Evolutionary conservation across 176 grass and related monocot species (phyloP).

Genomic region (Secale cereale): DNA sequence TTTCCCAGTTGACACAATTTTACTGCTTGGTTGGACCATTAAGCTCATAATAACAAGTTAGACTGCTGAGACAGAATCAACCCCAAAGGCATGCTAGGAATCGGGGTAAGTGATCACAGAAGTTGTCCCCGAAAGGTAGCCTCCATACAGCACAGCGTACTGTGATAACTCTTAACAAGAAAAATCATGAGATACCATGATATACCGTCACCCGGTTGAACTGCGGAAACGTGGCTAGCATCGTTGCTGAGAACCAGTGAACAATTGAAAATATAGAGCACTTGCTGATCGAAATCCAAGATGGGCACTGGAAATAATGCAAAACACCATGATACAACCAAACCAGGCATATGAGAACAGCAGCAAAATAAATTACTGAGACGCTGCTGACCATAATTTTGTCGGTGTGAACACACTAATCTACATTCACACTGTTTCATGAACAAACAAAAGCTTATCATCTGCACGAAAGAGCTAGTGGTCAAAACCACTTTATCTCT

Average conservation of each 20-base stretch:
- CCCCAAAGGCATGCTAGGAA: slow-evolving; percentile 16
- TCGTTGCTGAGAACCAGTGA: background rate
- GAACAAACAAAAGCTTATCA: slow-evolving; percentile 4
- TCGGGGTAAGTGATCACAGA: slow-evolving; percentile 12
- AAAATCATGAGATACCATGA: slow-evolving; percentile 15
- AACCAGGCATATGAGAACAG: slow-evolving; percentile 1
- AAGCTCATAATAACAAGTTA: background rate
- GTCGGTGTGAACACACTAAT: slow-evolving; percentile 22
- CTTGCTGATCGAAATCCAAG: slow-evolving; percentile 16
- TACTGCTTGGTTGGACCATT: slow-evolving; percentile 25
- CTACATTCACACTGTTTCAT: slow-evolving; percentile 31
- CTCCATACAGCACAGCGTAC: slow-evolving; percentile 12
- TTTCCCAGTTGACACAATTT: slow-evolving; percentile 6
- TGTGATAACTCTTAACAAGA: slow-evolving; percentile 15
- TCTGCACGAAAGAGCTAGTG: background rate
- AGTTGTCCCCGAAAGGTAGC: slow-evolving; percentile 15
- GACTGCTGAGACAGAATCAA: slow-evolving; percentile 19
- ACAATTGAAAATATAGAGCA: slow-evolving; percentile 3
- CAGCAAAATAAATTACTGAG: slow-evolving; percentile 26
- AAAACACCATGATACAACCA: background rate
- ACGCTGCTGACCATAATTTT: slow-evolving; percentile 15
- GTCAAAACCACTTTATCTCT: slow-evolving; percentile 15
- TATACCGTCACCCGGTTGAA: slow-evolving; percentile 23
- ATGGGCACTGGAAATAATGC: slow-evolving; percentile 1
- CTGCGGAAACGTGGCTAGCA: background rate